Evolutionary conservation across 2,329 filamentous ascomycete species (phyloP).

Genomic region (Neodidymelliopsis sp.): DNA sequence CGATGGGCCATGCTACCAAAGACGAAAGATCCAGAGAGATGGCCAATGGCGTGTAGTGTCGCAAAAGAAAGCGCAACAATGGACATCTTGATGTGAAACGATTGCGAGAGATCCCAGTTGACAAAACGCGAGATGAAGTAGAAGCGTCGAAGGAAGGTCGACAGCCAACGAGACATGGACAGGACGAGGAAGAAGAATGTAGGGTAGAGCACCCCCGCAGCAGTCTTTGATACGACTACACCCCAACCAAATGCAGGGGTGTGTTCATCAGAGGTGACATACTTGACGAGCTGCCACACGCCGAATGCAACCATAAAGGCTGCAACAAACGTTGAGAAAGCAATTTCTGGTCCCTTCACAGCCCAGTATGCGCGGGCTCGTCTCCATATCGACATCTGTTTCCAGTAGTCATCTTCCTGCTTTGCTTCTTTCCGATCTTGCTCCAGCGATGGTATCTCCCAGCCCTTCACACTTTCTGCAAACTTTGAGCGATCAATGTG

Average conservation of each 20-base stretch:
- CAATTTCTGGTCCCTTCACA: conserved; percentile 61
- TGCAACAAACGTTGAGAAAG: conserved; percentile 59
- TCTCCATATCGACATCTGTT: conserved; percentile 55
- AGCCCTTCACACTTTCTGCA: conserved; percentile 52
- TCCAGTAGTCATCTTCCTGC: conserved; percentile 57
- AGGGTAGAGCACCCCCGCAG: conserved; percentile 63
- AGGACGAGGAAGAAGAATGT: conserved; percentile 66
- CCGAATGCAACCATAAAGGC: conserved; percentile 60
- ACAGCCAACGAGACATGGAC: conserved; percentile 65
- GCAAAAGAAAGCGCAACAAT: conserved; percentile 60
- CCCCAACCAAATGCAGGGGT: conserved; percentile 64
- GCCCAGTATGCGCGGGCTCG: conserved; percentile 62
- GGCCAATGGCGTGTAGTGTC: conserved; percentile 62
- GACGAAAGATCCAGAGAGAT: conserved; percentile 61
- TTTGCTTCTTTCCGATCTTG: conserved; percentile 58
- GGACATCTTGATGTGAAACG: conserved; percentile 65
- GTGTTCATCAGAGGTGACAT: conserved; percentile 55
- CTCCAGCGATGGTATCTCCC: conserved; percentile 59
- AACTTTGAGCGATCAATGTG: conserved; percentile 59
- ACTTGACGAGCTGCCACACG: conserved; percentile 64
- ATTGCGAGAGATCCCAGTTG: conserved; percentile 64
- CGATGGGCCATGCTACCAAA: conserved; percentile 57
- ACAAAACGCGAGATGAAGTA: conserved; percentile 62
- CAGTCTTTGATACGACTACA: conserved; percentile 63
- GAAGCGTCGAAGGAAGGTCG: conserved; percentile 61